These are phyloP conservation scores for Pichia manshurica DNA, from an alignment of 805 yeast genomes.

Conservation along the genomic window DNA sequence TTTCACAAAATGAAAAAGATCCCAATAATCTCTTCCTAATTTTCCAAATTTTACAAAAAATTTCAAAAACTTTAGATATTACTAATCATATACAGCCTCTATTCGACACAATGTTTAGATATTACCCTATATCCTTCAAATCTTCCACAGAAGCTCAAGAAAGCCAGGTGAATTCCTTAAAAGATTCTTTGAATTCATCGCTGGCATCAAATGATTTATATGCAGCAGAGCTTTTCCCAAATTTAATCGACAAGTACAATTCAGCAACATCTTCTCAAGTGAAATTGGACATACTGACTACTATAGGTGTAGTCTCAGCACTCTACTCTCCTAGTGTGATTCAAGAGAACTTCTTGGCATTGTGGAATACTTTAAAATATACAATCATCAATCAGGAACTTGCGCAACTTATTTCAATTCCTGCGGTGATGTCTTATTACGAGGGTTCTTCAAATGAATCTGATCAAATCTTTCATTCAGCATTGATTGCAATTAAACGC, in stretches of 20 bases:
- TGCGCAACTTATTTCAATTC: conserved; percentile 26
- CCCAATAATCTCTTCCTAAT: conserved; percentile 79
- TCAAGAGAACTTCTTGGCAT: conserved; percentile 56
- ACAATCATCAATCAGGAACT: conserved; percentile 78
- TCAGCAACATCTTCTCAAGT: conserved; percentile 63
- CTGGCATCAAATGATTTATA: conserved; percentile 56
- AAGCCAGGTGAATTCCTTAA: conserved; percentile 70
- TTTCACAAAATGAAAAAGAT: conserved; percentile 88
- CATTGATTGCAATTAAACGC: conserved; percentile 40
- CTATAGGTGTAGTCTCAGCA: conserved; percentile 52
- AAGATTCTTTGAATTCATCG: conserved; percentile 52
- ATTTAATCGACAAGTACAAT: conserved; percentile 70
- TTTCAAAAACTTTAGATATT: conserved; percentile 41
- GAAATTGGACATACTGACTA: conserved; percentile 64
- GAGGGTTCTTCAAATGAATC: conserved; percentile 29
- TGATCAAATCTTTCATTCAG: conserved; percentile 33
- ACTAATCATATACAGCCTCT: conserved; percentile 51
- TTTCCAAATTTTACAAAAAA: conserved; percentile 46
- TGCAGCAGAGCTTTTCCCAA: conserved; percentile 71
- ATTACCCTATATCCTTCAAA: conserved; percentile 91
- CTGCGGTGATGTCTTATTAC: conserved; percentile 26
- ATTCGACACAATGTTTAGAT: conserved; percentile 87
- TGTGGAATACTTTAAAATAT: conserved; percentile 86
- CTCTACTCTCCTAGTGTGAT: conserved; percentile 46
- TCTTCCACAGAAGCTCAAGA: conserved; percentile 92